Evolutionary conservation across 2,329 filamentous ascomycete species (phyloP).

Genomic region (Allantophomopsis lycopodina): DNA sequence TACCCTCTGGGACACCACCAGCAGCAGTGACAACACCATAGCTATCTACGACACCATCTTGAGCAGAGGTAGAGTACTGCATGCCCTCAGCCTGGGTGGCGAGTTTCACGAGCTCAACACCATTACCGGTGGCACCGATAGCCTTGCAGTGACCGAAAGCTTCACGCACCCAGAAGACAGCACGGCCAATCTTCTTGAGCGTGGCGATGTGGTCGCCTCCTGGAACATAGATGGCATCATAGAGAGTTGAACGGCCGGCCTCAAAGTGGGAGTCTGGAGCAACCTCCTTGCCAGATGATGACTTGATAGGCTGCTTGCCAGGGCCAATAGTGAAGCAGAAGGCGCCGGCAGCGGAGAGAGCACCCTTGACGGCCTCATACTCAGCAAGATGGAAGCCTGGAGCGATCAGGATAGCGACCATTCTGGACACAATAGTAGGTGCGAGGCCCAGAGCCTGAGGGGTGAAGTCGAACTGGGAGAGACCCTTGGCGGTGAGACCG

Average conservation of each 20-base stretch:
- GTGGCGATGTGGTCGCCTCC: constrained; percentile 52
- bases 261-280: constrained; percentile 68
- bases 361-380: constrained; percentile 51
- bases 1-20: constrained; percentile 29
- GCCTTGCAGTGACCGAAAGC: constrained; percentile 73
- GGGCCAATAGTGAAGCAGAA: constrained; percentile 62
- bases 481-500: constrained; percentile 49
- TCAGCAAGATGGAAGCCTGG: constrained; percentile 60
- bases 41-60: constrained; percentile 38
- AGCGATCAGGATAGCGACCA: constrained; percentile 62
- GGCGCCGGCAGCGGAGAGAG: constrained; percentile 46
- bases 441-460: constrained; percentile 29
- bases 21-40: constrained; percentile 67
- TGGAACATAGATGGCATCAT: constrained; percentile 67
- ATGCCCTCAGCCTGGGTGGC: constrained; percentile 29
- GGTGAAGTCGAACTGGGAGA: constrained; percentile 57
- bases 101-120: constrained; percentile 44
- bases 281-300: constrained; percentile 29
- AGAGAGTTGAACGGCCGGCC: constrained; percentile 67
- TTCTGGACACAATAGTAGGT: constrained; percentile 56
- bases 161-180: constrained; percentile 65
- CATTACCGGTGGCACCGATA: constrained; percentile 64
- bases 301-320: constrained; percentile 49
- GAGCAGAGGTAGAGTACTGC: constrained; percentile 24
- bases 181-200: constrained; percentile 56